Evolutionary conservation across 148 eudicot genomes (phyloP), one percentile per base, ranked within the genome.

Genomic region (Limonium bicolor): DNA sequence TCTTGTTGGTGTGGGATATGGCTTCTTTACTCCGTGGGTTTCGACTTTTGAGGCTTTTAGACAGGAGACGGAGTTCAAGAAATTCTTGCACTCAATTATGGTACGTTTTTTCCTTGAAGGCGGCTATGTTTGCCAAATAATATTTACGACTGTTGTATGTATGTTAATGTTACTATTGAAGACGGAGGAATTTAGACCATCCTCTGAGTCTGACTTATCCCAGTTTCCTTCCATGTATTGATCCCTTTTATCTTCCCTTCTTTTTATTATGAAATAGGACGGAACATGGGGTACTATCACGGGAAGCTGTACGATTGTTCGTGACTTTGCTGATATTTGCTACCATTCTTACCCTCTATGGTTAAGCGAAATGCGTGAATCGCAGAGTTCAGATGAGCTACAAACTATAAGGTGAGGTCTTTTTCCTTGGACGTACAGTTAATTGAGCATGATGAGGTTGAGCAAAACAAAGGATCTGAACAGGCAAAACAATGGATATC

Each of bases 31-130:
- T 52, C 97, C 95, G 34, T 90, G 84, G 95, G 65, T 84, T 53
- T 80, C 97, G 4, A 54, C 97, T 41, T 90, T 90, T 55, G 95
- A 90, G 51, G 85, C 97, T 53, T 90, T 80, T 60, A 68, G 95
- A 55, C 69, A 55, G 36, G 97, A 69, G 13, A 54, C 66, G 55
- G 93, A 74, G 56, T 66, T 62, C 49, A 48, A 70, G 41, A 84
- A 73, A 52, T 80, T 70, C 68, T 58, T 48, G 48, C 95, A 90
- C 23, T 72, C 76, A 69, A 59, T 84, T 80, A 87, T 90, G 85
- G 97, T 84, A 80, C 44, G 26, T 7, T 43, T 5, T 6, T 5
- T 9, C 24, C n/a, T n/a, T n/a, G n/a, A n/a, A n/a, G n/a, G n/a
- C n/a, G n/a, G n/a, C n/a, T n/a, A n/a, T n/a, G n/a, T 39, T 39